Evolutionary conservation across 805 yeast genomes (phyloP).

Genomic region (Hanseniaspora occidentalis): DNA sequence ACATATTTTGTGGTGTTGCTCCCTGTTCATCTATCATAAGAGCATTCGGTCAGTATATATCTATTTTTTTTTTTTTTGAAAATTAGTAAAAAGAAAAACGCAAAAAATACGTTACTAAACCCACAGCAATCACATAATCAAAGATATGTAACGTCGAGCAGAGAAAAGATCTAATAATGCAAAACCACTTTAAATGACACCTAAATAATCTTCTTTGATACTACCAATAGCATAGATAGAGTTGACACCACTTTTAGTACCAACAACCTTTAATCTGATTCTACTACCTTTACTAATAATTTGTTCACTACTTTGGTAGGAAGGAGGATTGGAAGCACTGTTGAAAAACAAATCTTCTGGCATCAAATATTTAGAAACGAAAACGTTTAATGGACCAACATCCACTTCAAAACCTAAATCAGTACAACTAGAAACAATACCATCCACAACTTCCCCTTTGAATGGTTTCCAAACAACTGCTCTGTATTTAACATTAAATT

Average conservation of each 20-base stretch:
- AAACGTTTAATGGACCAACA: conserved; percentile 92
- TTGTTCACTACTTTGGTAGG: conserved; percentile 90
- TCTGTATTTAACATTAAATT: conserved; percentile 87
- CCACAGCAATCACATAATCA: not conserved
- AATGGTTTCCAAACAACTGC: conserved; percentile 98
- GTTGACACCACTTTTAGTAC: conserved; percentile 94
- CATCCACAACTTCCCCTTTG: conserved; percentile 98
- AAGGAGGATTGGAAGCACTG: conserved; percentile 97
- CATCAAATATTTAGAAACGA: conserved; percentile 87
- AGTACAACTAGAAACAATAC: conserved; percentile 84
- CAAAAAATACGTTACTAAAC: not conserved
- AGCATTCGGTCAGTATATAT: too few relatives aligned
- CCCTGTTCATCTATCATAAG: too few relatives aligned
- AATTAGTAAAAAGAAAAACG: not conserved
- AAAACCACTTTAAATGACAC: conserved; percentile 46
- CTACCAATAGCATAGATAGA: conserved; percentile 96
- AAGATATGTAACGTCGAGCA: conserved; percentile 15
- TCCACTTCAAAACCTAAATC: conserved; percentile 96
- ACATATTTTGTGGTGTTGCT: too few relatives aligned
- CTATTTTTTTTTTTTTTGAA: not conserved
- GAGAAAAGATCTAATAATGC: too few relatives aligned
- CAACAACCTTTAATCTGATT: conserved; percentile 89
- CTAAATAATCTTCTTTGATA: conserved; percentile 94
- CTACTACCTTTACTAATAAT: conserved; percentile 88
- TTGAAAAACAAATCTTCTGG: conserved; percentile 90